phyloP scores from a whole-genome alignment of 2,329 filamentous ascomycete genomes.

The Leptosphaerulina australis region DNA sequence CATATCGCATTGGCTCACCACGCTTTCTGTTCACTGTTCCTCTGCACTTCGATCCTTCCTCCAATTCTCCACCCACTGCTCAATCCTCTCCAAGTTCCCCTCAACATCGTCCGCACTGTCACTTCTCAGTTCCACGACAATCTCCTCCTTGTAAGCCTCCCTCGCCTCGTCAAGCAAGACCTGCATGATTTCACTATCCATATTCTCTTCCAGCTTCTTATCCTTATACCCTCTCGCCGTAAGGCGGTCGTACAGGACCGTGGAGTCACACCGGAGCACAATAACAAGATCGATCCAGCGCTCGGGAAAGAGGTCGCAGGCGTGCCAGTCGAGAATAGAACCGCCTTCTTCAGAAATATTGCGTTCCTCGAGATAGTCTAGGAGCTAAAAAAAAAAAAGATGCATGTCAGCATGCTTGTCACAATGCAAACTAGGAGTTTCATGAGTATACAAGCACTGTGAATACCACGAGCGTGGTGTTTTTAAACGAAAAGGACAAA shows the following conservation, averaged over 20 bases:
- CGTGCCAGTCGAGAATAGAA: slow-evolving; percentile 96
- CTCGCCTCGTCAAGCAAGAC: slow-evolving; percentile 88
- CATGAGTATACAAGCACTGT: too few species aligned
- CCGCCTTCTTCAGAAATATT: slow-evolving; percentile 70
- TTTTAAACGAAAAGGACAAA: too few species aligned
- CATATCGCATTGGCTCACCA: too few species aligned
- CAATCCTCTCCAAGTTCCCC: slow-evolving; percentile 81
- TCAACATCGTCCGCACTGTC: slow-evolving; percentile 88
- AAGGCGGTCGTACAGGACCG: slow-evolving; percentile 82
- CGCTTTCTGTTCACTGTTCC: neutral
- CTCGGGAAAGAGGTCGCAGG: slow-evolving; percentile 91
- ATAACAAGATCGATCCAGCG: slow-evolving; percentile 96
- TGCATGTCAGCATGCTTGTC: neutral
- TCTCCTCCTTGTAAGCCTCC: slow-evolving; percentile 83
- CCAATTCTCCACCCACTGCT: slow-evolving; percentile 83
- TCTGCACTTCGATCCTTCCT: slow-evolving; percentile 63
- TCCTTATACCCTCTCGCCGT: slow-evolving; percentile 79
- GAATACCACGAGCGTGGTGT: neutral
- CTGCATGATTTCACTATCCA: slow-evolving; percentile 98
- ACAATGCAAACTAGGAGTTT: too few species aligned
- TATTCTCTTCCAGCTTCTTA: slow-evolving; percentile 89
- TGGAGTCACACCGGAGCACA: slow-evolving; percentile 82
- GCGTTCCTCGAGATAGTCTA: slow-evolving; percentile 88
- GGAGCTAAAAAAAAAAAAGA: slow-evolving; percentile 63
- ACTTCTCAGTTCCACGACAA: slow-evolving; percentile 87